Percentiles rank a stretch among this genome's conserved stretches.
Evolutionary conservation across 345 rosid species (phyloP).

Genomic region (Psidium friedrichsthalianum): DNA sequence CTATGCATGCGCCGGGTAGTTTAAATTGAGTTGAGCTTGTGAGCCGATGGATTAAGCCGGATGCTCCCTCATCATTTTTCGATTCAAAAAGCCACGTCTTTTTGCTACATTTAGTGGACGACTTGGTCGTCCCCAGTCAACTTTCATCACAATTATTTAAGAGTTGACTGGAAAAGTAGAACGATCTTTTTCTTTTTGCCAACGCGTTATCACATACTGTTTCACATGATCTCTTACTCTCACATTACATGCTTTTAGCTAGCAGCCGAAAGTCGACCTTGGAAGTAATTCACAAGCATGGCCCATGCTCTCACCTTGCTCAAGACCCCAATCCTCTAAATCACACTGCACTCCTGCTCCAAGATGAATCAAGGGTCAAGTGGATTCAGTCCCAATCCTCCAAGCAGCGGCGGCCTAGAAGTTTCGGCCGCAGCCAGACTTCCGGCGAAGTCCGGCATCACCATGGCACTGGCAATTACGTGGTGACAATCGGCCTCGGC

Average conservation of each 20-base stretch:
- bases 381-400: not conserved
- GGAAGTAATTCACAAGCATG: not conserved
- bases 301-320: not conserved
- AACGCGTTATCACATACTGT: not conserved
- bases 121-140: not conserved
- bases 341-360: not conserved
- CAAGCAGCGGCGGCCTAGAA: not conserved
- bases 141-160: not conserved
- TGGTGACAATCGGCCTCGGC: slow-evolving; percentile 11
- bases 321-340: not conserved
- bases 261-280: not conserved
- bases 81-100: not conserved
- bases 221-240: not conserved
- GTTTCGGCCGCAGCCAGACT: not conserved
- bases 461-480: not conserved
- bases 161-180: not conserved
- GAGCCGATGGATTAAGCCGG: too few relatives aligned
- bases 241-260: not conserved
- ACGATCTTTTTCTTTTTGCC: too few relatives aligned
- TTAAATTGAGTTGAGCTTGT: too few relatives aligned
- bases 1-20: too few relatives aligned
- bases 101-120: not conserved
- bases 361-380: not conserved
- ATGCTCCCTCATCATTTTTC: too few relatives aligned
- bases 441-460: not conserved